A percentile compares a stretch with the other conserved stretches of the same genome.
Conservation (phyloP, 2,329 filamentous ascomycete species). For the Fusarium incarnatum region DNA sequence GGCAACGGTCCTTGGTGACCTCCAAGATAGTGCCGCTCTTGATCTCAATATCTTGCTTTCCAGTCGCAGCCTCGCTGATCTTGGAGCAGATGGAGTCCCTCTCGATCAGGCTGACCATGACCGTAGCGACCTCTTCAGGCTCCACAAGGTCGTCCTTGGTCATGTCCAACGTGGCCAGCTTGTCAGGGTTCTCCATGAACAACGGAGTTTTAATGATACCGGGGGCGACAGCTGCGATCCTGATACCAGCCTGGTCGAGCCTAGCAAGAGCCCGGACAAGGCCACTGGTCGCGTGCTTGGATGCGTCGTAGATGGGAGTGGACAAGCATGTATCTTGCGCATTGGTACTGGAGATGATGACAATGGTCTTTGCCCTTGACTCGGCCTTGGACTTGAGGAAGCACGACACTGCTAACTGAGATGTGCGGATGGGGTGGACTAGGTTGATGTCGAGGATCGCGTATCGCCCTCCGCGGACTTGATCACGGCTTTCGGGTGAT, state of each 20-base stretch:
- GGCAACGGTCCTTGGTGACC: background rate
- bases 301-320: background rate
- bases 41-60: background rate
- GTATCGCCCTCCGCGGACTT: background rate
- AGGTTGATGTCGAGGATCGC: background rate
- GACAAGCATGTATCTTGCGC: background rate
- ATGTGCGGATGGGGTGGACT: background rate
- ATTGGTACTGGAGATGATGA: background rate
- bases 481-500: background rate
- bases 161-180: background rate
- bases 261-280: background rate
- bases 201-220: background rate
- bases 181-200: background rate
- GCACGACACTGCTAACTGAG: background rate
- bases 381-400: background rate
- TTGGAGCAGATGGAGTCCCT: background rate
- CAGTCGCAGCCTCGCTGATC: background rate
- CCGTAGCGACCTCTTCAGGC: background rate
- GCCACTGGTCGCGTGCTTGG: background rate
- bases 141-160: background rate
- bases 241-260: background rate
- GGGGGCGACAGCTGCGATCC: background rate
- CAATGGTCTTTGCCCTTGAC: background rate
- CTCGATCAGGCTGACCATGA: background rate
- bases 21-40: background rate